Base-by-base conservation (phyloP, 176 grass and related monocot genomes). In the Elymus sibiricus region DNA sequence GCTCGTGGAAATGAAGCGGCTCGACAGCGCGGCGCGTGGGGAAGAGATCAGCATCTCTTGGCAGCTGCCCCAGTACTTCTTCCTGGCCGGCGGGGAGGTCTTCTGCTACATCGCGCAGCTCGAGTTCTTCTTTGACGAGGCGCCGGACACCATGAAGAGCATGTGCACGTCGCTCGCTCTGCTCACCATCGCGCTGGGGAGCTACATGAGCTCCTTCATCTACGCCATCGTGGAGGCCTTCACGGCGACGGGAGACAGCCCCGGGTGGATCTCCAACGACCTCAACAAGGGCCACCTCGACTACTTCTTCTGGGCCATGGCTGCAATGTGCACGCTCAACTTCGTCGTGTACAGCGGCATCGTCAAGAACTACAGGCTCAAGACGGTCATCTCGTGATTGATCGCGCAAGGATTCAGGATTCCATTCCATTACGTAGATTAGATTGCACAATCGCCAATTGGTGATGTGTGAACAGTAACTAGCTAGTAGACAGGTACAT, bases 121-220 rank as follows among this genome's bases (percentile, higher is more conserved):
- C 7, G 92, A 97, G 86, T 97, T 97, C 75, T 97, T 97, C 92
- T 97, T 86, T 68, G 79, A 40, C 26, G 90, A 97, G 89, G 92
- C 92, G 64, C 92, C 95, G 27, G 90, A 94, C 27, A 87, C 90
- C 26, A 97, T 97, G 95, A 94, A 94, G 84, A 97, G 87, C 95
- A 90, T 87, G 7, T 97, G 95, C 82, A 95, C 88, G 29, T 86
- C 95, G 66, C 87, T 94, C 14, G 89, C 89, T 31, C 77, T 97
- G 68, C 91, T 97, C 79, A 89, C 90, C 63, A 86, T 94, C 80
- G 79, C 92, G 6, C 76, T 95, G 4, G 95, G 95, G 3, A 93
- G 79, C 86, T 97, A 97, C 84, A 78, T 93, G 84, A 97, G 90
- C 74, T 93, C 92, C 27, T 51, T 93, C 32, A 93, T 97, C 55